Percentiles rank a stretch among this genome's conserved stretches.
Evolutionary conservation across 2,329 filamentous ascomycete genomes (phyloP).

Genomic region (Pestalotiopsis sp.): DNA sequence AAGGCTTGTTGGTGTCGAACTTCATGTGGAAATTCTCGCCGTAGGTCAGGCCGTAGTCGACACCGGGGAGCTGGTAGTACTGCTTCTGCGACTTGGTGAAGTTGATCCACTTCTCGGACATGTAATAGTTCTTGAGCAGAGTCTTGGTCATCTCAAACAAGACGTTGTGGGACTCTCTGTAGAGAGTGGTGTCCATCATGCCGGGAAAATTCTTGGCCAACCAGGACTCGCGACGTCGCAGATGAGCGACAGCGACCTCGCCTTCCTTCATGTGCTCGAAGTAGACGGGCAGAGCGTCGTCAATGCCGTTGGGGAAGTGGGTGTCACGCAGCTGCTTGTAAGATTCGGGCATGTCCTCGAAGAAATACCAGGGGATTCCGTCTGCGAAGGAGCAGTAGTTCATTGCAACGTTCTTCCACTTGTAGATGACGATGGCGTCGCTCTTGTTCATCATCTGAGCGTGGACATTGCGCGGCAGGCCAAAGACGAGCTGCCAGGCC

Average conservation of each 20-base stretch:
- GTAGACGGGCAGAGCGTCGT: slow-evolving; percentile 14
- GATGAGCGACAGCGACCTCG: not conserved
- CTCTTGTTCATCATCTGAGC: slow-evolving; percentile 1
- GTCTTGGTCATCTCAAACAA: not conserved
- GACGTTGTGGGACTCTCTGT: not conserved
- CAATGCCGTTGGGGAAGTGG: slow-evolving; percentile 17
- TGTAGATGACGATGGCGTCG: not conserved
- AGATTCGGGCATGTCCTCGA: slow-evolving; percentile 3
- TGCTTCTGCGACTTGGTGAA: slow-evolving; percentile 5
- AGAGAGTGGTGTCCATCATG: not conserved
- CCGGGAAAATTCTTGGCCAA: too few species aligned
- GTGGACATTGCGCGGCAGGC: slow-evolving; percentile 8
- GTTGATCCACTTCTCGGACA: slow-evolving; percentile 10
- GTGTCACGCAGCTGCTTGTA: slow-evolving; percentile 4
- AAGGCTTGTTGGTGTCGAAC: not conserved
- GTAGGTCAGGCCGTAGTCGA: slow-evolving; percentile 13
- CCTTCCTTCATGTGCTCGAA: slow-evolving; percentile 10
- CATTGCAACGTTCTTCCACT: not conserved
- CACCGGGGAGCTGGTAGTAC: slow-evolving; percentile 16
- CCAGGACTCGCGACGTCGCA: not conserved
- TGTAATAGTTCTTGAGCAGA: not conserved
- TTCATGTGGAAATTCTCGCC: not conserved
- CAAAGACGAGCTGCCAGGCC: slow-evolving; percentile 15
- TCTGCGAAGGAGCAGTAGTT: not conserved
- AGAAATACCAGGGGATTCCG: not conserved